phyloP scores from a whole-genome alignment of 441 rosid species.

The Arabidopsis lyrata region DNA sequence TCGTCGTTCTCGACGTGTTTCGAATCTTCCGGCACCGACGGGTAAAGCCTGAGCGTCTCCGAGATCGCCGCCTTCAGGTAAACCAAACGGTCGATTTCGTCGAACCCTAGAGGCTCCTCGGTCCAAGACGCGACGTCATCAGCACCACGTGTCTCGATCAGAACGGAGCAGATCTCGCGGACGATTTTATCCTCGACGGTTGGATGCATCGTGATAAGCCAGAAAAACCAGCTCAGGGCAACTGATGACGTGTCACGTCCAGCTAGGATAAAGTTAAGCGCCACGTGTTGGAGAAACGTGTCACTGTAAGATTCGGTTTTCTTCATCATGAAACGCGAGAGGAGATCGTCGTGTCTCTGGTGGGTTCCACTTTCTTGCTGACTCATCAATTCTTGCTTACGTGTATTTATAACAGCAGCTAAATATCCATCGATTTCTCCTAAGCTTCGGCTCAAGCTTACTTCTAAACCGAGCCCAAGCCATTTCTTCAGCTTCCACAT shows the following conservation, averaged over 20 bases:
- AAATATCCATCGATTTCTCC: slow-evolving; percentile 69
- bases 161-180: slow-evolving; percentile 62
- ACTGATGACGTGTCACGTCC: slow-evolving; percentile 92
- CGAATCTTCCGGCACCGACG: slow-evolving; percentile 93
- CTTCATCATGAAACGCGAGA: slow-evolving; percentile 88
- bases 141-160: slow-evolving; percentile 70
- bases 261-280: slow-evolving; percentile 67
- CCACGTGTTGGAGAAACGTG: slow-evolving; percentile 41
- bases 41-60: slow-evolving; percentile 88
- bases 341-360: slow-evolving; percentile 81
- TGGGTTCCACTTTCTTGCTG: slow-evolving; percentile 56
- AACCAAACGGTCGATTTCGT: slow-evolving; percentile 72
- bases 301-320: slow-evolving; percentile 55
- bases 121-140: slow-evolving; percentile 57
- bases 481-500: slow-evolving; percentile 89
- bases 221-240: slow-evolving; percentile 93
- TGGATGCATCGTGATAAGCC: slow-evolving; percentile 65
- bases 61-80: slow-evolving; percentile 87
- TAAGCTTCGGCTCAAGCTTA: slow-evolving; percentile 74
- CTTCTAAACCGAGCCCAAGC: slow-evolving; percentile 90
- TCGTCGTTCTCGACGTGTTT: slow-evolving; percentile 85
- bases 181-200: slow-evolving; percentile 71
- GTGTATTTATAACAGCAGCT: slow-evolving; percentile 63
- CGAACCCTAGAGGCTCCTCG: slow-evolving; percentile 77
- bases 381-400: slow-evolving; percentile 69